Evolutionary conservation across 345 rosid species (phyloP).

Genomic region (Lumnitzera racemosa): DNA sequence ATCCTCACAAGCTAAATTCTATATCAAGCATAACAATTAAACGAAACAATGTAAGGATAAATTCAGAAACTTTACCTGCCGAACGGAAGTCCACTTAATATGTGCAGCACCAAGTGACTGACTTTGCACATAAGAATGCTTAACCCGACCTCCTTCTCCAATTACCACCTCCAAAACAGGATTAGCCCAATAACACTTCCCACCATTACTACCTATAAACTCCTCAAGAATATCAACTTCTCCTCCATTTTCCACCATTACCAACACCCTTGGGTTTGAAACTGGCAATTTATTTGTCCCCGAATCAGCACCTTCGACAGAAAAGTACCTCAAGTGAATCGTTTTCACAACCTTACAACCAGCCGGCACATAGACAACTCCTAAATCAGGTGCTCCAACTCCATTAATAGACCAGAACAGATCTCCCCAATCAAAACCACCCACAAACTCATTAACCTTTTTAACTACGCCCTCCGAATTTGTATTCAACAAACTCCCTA

Average conservation of each 20-base stretch:
- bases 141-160: slow-evolving; percentile 51
- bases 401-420: slow-evolving; percentile 90
- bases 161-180: slow-evolving; percentile 63
- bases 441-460: slow-evolving; percentile 36
- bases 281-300: slow-evolving; percentile 53
- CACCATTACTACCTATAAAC: slow-evolving; percentile 41
- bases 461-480: slow-evolving; percentile 28
- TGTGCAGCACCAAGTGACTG: slow-evolving; percentile 74
- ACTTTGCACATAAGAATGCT: slow-evolving; percentile 77
- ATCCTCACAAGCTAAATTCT: too few species aligned
- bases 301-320: slow-evolving; percentile 51
- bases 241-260: slow-evolving; percentile 71
- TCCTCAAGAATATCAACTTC: slow-evolving; percentile 81
- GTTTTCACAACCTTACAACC: slow-evolving; percentile 71
- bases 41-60: background rate
- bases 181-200: slow-evolving; percentile 70
- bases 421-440: slow-evolving; percentile 69
- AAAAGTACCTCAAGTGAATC: slow-evolving; percentile 59
- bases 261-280: slow-evolving; percentile 87
- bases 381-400: slow-evolving; percentile 79
- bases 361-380: slow-evolving; percentile 67
- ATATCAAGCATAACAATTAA: too few species aligned
- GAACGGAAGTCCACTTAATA: slow-evolving; percentile 81
- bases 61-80: slow-evolving; percentile 45
- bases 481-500: slow-evolving; percentile 51